Base-by-base conservation (phyloP, 192 early-diverging fungal species). In the Geranomyces michiganensis region DNA sequence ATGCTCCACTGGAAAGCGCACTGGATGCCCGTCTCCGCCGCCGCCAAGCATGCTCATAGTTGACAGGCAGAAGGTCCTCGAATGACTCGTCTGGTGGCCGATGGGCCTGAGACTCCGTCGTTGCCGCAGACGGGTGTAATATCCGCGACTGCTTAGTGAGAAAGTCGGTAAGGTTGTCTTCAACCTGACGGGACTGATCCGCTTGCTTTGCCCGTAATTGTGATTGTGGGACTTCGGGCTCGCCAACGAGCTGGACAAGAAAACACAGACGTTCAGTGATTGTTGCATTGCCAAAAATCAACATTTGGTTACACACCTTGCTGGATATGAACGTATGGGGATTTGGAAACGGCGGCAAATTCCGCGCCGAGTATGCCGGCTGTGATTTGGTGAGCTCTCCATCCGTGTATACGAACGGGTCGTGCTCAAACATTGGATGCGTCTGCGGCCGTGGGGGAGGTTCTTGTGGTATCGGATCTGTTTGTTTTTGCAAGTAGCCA, bases 311-410 rank as follows among this genome's bases (percentile, higher is more conserved):
- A 60, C 56, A 32, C 13, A 70, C 68, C 68, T 58, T 61, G 41
- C 31, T 70, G 22, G 15, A 5, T 22, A 70, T 46, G 41, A 44
- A 70, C 6, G 68, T 60, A 26, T 70, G 68, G 15, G 68, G 68
- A 24, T 60, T 70, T 21, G 68, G 68, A 56, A 70, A 70, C 1
- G 68, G 56, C 24, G 68, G 68, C 4, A 70, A 36, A 46, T 70
- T 55, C 43, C 22, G 17, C 29, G 58, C 29, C 2, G 17, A 19
- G 19, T 31, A 33, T 27, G 58, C 58, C 17, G 51, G 51, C 14
- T 33, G 1, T 29, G 58, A 19, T 19, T 27, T 27, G 17, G 24
- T 17, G 6, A 17, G 58, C 8, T 26, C 17, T 31, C 31, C 58
- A 32, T 60, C 58, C 24, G 58, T 29, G 31, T 60, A 60, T 19